phyloP scores from a whole-genome alignment of 2,329 filamentous ascomycete genomes.

The Ceratocystis eucalypticola region DNA sequence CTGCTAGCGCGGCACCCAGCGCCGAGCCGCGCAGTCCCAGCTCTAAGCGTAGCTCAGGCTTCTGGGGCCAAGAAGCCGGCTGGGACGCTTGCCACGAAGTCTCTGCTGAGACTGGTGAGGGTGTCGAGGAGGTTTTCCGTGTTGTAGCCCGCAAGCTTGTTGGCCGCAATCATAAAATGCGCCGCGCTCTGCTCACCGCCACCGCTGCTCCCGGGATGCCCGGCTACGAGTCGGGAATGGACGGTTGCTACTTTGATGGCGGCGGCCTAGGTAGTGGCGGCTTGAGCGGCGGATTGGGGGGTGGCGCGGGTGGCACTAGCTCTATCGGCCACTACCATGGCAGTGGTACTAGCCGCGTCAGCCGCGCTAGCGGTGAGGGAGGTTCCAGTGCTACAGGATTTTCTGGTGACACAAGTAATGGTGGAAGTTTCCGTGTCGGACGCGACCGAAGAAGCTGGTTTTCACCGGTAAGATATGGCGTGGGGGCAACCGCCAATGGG shows the following conservation, averaged over 20 bases:
- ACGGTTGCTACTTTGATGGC: constrained; percentile 40
- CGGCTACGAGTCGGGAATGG: constrained; percentile 33
- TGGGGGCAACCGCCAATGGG: constrained; percentile 29
- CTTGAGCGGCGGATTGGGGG: too few species aligned
- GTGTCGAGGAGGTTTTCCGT: constrained; percentile 90
- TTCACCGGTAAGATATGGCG: constrained; percentile 27
- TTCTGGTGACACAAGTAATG: not conserved
- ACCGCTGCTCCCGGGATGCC: constrained; percentile 39
- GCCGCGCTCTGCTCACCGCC: constrained; percentile 44
- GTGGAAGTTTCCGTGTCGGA: constrained; percentile 44
- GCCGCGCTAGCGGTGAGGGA: constrained; percentile 38
- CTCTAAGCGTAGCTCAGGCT: constrained; percentile 56
- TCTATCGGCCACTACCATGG: constrained; percentile 17
- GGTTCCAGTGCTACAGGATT: constrained; percentile 27
- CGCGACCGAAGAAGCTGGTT: constrained; percentile 48
- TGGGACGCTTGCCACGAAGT: constrained; percentile 99
- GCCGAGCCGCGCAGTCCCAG: constrained; percentile 46
- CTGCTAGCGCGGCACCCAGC: constrained; percentile 20
- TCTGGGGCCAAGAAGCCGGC: constrained; percentile 84
- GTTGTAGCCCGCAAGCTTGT: constrained; percentile 50
- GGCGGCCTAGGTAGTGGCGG: constrained; percentile 23
- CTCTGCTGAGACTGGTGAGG: constrained; percentile 83
- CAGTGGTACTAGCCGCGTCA: constrained; percentile 27
- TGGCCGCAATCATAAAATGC: constrained; percentile 50
- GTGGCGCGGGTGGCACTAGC: constrained; percentile 21